phyloP scores from a whole-genome alignment of 163 green algal species.

The Volvox carteri region DNA sequence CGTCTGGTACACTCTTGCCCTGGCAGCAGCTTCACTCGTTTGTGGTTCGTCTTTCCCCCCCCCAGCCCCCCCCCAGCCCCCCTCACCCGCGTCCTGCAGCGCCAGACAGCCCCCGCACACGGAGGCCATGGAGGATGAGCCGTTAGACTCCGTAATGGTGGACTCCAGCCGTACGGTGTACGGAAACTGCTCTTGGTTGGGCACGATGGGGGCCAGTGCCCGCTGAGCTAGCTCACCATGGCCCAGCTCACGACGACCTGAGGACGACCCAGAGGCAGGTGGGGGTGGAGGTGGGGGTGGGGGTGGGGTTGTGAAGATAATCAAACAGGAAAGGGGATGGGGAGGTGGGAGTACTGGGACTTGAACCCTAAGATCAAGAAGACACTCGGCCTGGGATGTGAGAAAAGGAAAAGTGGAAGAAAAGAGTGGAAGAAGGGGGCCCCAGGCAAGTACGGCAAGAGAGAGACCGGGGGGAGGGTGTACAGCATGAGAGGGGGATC shows the following conservation, averaged over 20 bases:
- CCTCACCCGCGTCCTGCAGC: constrained; percentile 90
- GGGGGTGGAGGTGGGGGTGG: neutral
- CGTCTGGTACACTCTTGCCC: too few relatives aligned
- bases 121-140: constrained; percentile 94
- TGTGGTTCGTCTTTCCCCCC: too few relatives aligned
- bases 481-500: too few relatives aligned
- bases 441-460: neutral
- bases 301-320: neutral
- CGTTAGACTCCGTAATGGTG: constrained; percentile 97
- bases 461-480: neutral
- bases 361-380: too few relatives aligned
- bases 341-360: neutral
- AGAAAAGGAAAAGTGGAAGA: neutral
- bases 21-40: too few relatives aligned
- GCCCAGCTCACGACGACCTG: constrained; percentile 92
- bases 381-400: neutral
- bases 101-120: constrained; percentile 97
- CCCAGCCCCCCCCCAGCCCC: neutral
- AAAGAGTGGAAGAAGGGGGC: neutral
- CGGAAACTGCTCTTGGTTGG: constrained; percentile 73
- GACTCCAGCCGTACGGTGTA: constrained; percentile 92
- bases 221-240: constrained; percentile 96
- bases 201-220: constrained; percentile 90
- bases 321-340: neutral
- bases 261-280: neutral